These are phyloP conservation scores for Zalerion maritima DNA, from an alignment of 495 filamentous ascomycete genomes.

Conservation along the genomic window DNA sequence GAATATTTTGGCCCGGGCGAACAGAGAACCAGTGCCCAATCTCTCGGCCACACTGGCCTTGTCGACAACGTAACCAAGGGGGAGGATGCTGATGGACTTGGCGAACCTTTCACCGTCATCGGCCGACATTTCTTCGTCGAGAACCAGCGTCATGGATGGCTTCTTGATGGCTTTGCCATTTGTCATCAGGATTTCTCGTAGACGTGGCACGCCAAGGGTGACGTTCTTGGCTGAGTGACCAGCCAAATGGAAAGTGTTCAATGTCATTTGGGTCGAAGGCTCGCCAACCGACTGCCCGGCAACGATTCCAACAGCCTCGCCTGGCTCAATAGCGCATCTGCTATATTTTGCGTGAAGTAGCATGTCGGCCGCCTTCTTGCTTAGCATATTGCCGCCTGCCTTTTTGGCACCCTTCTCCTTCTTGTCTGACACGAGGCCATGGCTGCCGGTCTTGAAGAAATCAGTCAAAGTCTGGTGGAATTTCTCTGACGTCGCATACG, in stretches of 20 bases:
- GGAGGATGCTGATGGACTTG: constrained; percentile 82
- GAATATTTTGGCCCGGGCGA: constrained; percentile 65
- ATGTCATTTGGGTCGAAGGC: constrained; percentile 98
- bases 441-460: constrained; percentile 65
- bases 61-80: constrained; percentile 74
- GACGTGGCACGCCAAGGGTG: constrained; percentile 90
- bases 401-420: constrained; percentile 40
- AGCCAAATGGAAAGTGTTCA: constrained; percentile 99
- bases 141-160: constrained; percentile 75
- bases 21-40: constrained; percentile 50
- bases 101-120: constrained; percentile 65
- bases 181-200: constrained; percentile 98
- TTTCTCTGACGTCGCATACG: constrained; percentile 78
- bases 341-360: constrained; percentile 85
- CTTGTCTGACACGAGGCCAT: constrained; percentile 65
- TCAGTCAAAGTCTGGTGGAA: constrained; percentile 47
- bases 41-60: constrained; percentile 65
- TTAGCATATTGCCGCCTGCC: constrained; percentile 19
- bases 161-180: constrained; percentile 78
- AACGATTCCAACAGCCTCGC: constrained; percentile 95
- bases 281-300: constrained; percentile 94
- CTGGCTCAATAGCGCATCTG: constrained; percentile 83
- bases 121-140: constrained; percentile 56
- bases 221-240: constrained; percentile 98
- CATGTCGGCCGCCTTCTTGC: constrained; percentile 64